These are phyloP conservation scores for Metschnikowia sp. DNA, from an alignment of 805 yeast genomes.

Conservation along the genomic window DNA sequence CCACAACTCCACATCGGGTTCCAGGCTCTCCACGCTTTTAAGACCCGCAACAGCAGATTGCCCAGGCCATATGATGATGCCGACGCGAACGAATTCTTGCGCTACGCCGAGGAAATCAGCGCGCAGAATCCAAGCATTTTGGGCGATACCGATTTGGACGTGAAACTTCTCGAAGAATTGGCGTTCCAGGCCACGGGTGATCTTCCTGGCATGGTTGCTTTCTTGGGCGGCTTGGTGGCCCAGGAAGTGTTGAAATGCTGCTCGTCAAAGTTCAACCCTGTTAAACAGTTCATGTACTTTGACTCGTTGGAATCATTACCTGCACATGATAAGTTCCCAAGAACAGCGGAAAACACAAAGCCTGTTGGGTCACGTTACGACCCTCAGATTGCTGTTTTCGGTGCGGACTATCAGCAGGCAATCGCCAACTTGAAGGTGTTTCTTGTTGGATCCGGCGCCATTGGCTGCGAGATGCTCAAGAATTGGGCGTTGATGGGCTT, in stretches of 20 bases:
- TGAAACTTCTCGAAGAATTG: conserved; percentile 63
- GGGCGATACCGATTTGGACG: conserved; percentile 56
- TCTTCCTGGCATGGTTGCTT: conserved; percentile 83
- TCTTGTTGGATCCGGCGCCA: conserved; percentile 96
- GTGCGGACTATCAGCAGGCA: conserved; percentile 67
- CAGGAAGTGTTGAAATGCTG: conserved; percentile 95
- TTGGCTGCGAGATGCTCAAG: conserved; percentile 98
- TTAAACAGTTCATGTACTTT: conserved; percentile 87
- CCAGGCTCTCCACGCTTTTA: conserved; percentile 81
- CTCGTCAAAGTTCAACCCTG: conserved; percentile 92
- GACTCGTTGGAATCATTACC: conserved; percentile 94
- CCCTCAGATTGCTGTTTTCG: conserved; percentile 93
- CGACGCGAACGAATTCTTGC: conserved; percentile 67
- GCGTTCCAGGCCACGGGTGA: conserved; percentile 90
- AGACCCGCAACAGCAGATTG: conserved; percentile 56
- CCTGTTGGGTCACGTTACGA: conserved; percentile 86
- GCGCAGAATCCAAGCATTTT: conserved; percentile 54
- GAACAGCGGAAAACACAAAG: conserved; percentile 68
- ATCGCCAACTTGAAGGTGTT: conserved; percentile 79
- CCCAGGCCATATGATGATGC: conserved; percentile 76
- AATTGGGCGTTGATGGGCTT: conserved; percentile 97
- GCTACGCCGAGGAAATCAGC: conserved; percentile 57
- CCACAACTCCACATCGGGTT: conserved; percentile 87
- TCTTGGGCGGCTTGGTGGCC: conserved; percentile 91
- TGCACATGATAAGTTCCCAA: conserved; percentile 47